A percentile compares a stretch with the other conserved stretches of the same genome.
Conservation (phyloP, 257 asterid species). For the Solanum phureja region DNA sequence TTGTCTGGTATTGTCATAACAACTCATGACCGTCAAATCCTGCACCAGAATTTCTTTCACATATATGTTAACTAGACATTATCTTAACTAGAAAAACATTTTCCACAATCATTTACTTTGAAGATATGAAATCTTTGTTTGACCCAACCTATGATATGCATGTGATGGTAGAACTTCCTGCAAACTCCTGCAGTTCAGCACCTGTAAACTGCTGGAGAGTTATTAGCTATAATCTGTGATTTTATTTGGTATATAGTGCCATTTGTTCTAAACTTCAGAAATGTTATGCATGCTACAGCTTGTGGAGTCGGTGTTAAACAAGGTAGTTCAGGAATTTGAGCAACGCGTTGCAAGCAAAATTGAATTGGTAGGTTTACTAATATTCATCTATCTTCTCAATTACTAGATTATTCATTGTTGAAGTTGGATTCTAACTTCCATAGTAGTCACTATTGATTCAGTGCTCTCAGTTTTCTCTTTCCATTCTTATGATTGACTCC, state of each 20-base stretch:
- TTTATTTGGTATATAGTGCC: conserved; percentile 3
- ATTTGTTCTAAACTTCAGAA: conserved; percentile 5
- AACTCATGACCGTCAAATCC: not conserved
- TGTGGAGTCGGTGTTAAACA: conserved; percentile 75
- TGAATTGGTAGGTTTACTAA: conserved; percentile 38
- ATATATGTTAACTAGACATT: not conserved
- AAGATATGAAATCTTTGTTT: not conserved
- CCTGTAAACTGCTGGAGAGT: not conserved
- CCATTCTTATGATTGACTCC: not conserved
- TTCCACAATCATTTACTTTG: not conserved
- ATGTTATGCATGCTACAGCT: conserved; percentile 46
- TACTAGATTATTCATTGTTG: not conserved
- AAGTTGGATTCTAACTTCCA: not conserved
- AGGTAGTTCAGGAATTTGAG: conserved; percentile 86
- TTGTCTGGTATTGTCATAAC: not conserved
- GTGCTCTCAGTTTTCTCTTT: not conserved
- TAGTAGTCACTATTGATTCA: not conserved
- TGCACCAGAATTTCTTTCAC: not conserved
- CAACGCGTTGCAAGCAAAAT: conserved; percentile 52
- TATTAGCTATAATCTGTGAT: not conserved
- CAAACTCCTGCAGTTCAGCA: not conserved
- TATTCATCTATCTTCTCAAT: not conserved
- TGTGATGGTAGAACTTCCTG: not conserved
- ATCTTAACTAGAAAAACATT: not conserved
- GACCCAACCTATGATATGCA: not conserved